phyloP scores from a whole-genome alignment of 192 early-diverging fungal species.

The Helicostylum pulchrum region DNA sequence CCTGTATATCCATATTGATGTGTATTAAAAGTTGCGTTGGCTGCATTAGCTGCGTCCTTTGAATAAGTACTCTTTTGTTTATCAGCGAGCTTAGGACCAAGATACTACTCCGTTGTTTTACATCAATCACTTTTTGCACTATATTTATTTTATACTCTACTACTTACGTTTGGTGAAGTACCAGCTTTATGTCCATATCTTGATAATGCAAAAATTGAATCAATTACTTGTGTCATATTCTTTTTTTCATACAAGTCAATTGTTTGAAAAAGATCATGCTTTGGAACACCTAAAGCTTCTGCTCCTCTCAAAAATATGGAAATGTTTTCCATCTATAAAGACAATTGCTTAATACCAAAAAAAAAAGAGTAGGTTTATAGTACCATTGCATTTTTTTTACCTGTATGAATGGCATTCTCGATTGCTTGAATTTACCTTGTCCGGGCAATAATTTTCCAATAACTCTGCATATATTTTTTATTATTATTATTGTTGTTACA shows the following conservation, averaged over 20 bases:
- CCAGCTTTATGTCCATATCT: conserved; percentile 65
- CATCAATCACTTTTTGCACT: not conserved
- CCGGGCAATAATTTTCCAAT: conserved; percentile 52
- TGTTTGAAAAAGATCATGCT: conserved; percentile 76
- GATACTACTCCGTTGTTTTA: conserved; percentile 26
- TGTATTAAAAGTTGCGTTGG: conserved; percentile 54
- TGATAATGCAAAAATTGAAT: conserved; percentile 71
- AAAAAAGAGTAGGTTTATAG: not conserved
- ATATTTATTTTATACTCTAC: not conserved
- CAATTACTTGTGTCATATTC: conserved; percentile 60
- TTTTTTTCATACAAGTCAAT: conserved; percentile 79
- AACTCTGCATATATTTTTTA: conserved; percentile 36
- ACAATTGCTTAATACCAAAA: not conserved
- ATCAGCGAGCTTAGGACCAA: conserved; percentile 75
- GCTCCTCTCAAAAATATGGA: conserved; percentile 62
- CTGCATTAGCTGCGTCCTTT: conserved; percentile 56
- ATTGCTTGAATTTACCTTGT: conserved; percentile 56
- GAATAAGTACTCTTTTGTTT: conserved; percentile 60
- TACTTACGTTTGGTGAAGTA: conserved; percentile 38
- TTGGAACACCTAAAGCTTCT: conserved; percentile 64
- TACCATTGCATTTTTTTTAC: conserved; percentile 18
- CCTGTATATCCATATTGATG: conserved; percentile 46
- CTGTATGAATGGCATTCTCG: conserved; percentile 76
- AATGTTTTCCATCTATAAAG: conserved; percentile 78
- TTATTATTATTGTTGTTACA: conserved; percentile 2